Evolutionary conservation across 2,329 filamentous ascomycete genomes (phyloP).

Genomic region (Dryadomyces sulphureus): DNA sequence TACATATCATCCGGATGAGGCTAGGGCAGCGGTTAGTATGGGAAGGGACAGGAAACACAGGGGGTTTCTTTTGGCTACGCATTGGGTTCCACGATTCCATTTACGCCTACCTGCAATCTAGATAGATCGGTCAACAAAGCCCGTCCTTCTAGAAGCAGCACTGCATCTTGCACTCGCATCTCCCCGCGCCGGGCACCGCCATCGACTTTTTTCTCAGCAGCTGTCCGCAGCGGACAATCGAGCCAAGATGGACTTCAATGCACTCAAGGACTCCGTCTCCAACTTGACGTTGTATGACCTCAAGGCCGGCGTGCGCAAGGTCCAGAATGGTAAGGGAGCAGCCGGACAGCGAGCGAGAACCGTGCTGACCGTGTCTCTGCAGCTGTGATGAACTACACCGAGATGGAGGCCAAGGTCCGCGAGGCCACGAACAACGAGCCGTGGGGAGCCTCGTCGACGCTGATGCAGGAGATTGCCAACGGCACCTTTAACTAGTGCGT

Average conservation of each 20-base stretch:
- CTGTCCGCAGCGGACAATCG: not conserved
- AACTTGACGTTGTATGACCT: constrained; percentile 90
- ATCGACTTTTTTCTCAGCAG: not conserved
- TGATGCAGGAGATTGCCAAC: constrained; percentile 97
- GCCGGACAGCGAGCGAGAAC: not conserved
- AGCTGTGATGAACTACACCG: constrained; percentile 98
- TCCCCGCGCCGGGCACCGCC: not conserved
- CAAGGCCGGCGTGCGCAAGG: constrained; percentile 88
- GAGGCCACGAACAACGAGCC: constrained; percentile 99
- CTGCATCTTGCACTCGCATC: not conserved
- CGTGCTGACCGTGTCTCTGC: constrained; percentile 1
- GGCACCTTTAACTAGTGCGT: constrained; percentile 95
- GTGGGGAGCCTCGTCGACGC: constrained; percentile 71
- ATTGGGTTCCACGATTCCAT: not conserved
- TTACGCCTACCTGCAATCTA: not conserved
- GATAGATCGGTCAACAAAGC: not conserved
- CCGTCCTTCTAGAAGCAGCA: not conserved
- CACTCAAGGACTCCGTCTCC: constrained; percentile 71
- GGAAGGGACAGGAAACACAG: not conserved
- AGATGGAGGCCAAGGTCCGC: constrained; percentile 54
- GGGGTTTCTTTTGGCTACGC: not conserved
- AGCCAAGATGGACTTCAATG: constrained; percentile 66
- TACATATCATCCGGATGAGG: not conserved
- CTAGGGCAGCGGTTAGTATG: not conserved
- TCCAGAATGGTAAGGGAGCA: constrained; percentile 69